These are phyloP conservation scores for Acmispon strigosus DNA, from an alignment of 306 rosid species.

Conservation along the genomic window DNA sequence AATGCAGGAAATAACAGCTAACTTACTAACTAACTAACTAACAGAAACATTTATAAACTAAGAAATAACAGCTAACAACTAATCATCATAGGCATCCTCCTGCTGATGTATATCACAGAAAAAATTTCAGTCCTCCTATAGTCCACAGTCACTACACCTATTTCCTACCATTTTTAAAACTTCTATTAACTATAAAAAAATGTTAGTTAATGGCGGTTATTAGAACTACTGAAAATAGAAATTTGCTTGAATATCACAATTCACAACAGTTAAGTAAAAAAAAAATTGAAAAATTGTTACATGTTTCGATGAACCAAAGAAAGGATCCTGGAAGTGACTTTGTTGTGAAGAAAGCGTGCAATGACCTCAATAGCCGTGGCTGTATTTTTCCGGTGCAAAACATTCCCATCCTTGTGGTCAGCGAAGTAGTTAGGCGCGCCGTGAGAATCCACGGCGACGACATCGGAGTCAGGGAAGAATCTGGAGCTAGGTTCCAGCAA, in stretches of 20 bases:
- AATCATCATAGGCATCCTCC: too few relatives aligned
- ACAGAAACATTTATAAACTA: too few relatives aligned
- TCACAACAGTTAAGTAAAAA: background rate
- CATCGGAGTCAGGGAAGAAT: constrained; percentile 29
- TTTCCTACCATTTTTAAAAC: too few relatives aligned
- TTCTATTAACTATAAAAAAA: too few relatives aligned
- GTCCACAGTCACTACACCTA: too few relatives aligned
- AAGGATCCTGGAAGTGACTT: constrained; percentile 63
- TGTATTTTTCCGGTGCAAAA: constrained; percentile 48
- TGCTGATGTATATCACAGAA: too few relatives aligned
- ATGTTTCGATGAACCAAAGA: constrained; percentile 58
- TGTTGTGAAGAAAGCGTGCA: constrained; percentile 55
- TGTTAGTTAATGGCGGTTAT: too few relatives aligned
- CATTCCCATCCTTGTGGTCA: constrained; percentile 28
- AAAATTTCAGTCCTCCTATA: too few relatives aligned
- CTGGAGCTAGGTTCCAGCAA: constrained; percentile 39
- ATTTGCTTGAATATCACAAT: background rate
- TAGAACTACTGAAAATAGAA: too few relatives aligned
- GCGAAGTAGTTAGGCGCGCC: constrained; percentile 23
- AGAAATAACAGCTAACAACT: too few relatives aligned
- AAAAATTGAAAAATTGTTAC: constrained; percentile 34
- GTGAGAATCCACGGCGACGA: constrained; percentile 17
- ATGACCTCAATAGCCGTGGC: constrained; percentile 54
- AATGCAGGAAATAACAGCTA: too few relatives aligned
- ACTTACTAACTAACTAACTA: too few relatives aligned